Evolutionary conservation across 768 basidiomycete genomes (phyloP).

Genomic region (Hericium erinaceus): DNA sequence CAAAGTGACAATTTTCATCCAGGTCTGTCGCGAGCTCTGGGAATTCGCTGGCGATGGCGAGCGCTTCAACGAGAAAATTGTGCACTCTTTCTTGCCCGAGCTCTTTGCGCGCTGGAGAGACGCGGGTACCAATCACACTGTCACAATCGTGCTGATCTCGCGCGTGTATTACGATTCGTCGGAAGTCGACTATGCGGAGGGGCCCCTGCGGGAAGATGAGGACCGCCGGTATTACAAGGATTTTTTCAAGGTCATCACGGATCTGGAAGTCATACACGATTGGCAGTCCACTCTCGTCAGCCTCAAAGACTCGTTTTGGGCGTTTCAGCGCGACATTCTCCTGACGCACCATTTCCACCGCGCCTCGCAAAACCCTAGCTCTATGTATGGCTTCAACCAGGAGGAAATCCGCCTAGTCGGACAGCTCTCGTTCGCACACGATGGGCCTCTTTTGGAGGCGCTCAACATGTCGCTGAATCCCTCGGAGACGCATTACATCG

Average conservation of each 20-base stretch:
- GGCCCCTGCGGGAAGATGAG: constrained; percentile 69
- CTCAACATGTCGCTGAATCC: constrained; percentile 89
- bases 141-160: constrained; percentile 91
- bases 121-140: constrained; percentile 81
- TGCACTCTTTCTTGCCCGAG: constrained; percentile 90
- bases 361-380: constrained; percentile 28
- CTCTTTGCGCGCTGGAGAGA: constrained; percentile 81
- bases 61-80: constrained; percentile 93
- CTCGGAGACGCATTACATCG: constrained; percentile 90
- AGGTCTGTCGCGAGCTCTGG: constrained; percentile 94
- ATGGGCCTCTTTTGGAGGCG: constrained; percentile 92
- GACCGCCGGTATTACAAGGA: constrained; percentile 84
- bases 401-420: constrained; percentile 67
- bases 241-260: constrained; percentile 92
- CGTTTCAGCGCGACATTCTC: constrained; percentile 85
- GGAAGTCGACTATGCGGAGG: constrained; percentile 76
- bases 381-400: constrained; percentile 26
- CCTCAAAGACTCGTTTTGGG: constrained; percentile 85
- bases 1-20: constrained; percentile 88
- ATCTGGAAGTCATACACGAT: constrained; percentile 79
- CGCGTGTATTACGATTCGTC: constrained; percentile 81
- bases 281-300: constrained; percentile 83
- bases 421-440: constrained; percentile 76
- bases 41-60: constrained; percentile 96
- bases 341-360: constrained; percentile 85